Percentiles rank a stretch among this genome's conserved stretches.
These are phyloP conservation scores for Fremontodendron californicum DNA, from an alignment of 345 rosid genomes.

Conservation along the genomic window DNA sequence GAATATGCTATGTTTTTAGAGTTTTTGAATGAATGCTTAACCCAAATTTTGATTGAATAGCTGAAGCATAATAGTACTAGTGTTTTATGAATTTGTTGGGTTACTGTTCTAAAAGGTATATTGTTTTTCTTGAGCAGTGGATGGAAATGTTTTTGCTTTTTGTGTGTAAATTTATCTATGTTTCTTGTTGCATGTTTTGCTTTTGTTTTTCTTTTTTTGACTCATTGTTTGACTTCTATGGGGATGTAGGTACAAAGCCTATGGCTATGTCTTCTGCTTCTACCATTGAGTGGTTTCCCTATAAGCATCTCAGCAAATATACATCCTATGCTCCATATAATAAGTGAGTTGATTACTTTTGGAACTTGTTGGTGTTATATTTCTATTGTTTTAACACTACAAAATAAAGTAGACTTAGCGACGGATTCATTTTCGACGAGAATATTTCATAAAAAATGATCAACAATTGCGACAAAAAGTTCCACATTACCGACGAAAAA, in stretches of 20 bases:
- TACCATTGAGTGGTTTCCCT: not conserved
- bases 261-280: not conserved
- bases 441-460: too few species aligned
- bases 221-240: not conserved
- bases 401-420: too few species aligned
- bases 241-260: not conserved
- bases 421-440: too few species aligned
- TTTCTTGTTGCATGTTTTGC: not conserved
- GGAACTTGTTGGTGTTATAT: too few species aligned
- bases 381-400: too few species aligned
- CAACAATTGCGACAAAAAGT: too few species aligned
- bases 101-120: not conserved
- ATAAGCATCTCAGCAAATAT: too few species aligned
- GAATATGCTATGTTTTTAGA: not conserved
- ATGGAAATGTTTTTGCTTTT: not conserved
- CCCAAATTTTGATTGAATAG: not conserved
- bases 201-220: not conserved
- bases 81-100: not conserved
- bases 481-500: too few species aligned
- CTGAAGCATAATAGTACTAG: not conserved
- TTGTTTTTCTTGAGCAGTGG: not conserved
- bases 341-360: too few species aligned
- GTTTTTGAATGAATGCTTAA: not conserved
- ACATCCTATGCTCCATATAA: too few species aligned
- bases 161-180: not conserved